phyloP scores from a whole-genome alignment of 2,329 filamentous ascomycete species.

The Verticillium tricorpus region DNA sequence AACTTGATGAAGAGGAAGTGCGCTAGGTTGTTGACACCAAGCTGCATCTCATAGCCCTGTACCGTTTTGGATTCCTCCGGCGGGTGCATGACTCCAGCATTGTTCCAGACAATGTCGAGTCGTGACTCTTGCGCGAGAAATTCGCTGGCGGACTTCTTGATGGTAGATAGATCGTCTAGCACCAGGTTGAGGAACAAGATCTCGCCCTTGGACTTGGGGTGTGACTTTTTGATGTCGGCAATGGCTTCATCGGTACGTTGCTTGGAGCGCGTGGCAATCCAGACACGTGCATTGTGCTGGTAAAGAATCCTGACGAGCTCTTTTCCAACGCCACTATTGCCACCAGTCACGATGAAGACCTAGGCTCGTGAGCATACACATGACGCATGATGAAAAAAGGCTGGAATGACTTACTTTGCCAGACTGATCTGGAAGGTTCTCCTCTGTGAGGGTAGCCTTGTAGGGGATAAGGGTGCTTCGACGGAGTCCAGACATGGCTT shows the following conservation, averaged over 20 bases:
- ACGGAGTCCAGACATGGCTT: neutral
- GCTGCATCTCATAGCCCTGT: conserved; percentile 25
- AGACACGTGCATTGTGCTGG: conserved; percentile 40
- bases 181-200: conserved; percentile 34
- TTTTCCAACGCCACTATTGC: conserved; percentile 29
- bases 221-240: conserved; percentile 5
- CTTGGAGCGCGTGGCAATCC: conserved; percentile 36
- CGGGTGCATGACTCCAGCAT: conserved; percentile 33
- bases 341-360: conserved; percentile 36
- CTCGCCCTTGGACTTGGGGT: conserved; percentile 24
- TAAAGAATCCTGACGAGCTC: conserved; percentile 46
- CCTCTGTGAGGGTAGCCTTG: conserved; percentile 6
- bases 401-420: conserved; percentile 4
- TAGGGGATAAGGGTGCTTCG: conserved; percentile 6
- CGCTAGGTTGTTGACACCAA: conserved; percentile 23
- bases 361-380: neutral
- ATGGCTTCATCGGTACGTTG: conserved; percentile 1
- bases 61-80: conserved; percentile 28
- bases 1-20: conserved; percentile 24
- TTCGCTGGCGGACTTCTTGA: conserved; percentile 15
- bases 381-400: too few relatives aligned
- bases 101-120: conserved; percentile 34
- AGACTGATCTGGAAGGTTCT: conserved; percentile 8
- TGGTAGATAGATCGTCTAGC: conserved; percentile 18
- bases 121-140: conserved; percentile 19